Evolutionary conservation across 148 eudicot species (phyloP).

Genomic region (Camellia japonica): DNA sequence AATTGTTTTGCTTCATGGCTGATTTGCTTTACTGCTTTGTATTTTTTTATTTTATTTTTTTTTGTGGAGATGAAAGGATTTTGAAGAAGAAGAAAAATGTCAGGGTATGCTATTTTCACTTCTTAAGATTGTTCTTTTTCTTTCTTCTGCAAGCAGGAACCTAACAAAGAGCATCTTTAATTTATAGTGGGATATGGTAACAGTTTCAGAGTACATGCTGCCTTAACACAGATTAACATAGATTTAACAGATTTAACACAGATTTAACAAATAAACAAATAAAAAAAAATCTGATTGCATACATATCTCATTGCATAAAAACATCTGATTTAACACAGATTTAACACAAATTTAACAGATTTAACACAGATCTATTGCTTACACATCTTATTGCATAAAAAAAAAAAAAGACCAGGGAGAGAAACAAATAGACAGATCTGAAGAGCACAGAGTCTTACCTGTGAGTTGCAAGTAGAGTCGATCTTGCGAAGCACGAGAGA

Average conservation of each 20-base stretch:
- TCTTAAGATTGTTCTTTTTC: background rate
- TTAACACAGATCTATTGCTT: too few species aligned
- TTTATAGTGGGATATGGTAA: background rate
- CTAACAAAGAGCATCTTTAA: background rate
- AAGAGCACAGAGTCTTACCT: too few species aligned
- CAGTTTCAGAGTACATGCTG: background rate
- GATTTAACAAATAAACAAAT: too few species aligned
- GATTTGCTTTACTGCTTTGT: background rate
- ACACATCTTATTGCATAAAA: too few species aligned
- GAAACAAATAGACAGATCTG: too few species aligned
- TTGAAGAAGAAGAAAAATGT: slow-evolving; percentile 20
- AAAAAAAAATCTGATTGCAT: too few species aligned
- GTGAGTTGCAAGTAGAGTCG: slow-evolving; percentile 9
- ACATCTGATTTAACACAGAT: too few species aligned
- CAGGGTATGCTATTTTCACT: slow-evolving; percentile 19
- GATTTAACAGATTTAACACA: too few species aligned
- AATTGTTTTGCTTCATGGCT: background rate
- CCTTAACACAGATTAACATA: too few species aligned
- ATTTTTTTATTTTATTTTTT: background rate
- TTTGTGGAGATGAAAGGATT: background rate
- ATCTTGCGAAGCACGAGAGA: slow-evolving; percentile 9
- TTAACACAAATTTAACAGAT: too few species aligned
- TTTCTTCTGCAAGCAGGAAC: background rate
- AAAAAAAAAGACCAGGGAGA: too few species aligned
- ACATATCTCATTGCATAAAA: too few species aligned